Evolutionary conservation across 208 protist species (phyloP), one percentile per base, ranked within the genome.

Genomic region (Leptomonas pyrrhocoris): DNA sequence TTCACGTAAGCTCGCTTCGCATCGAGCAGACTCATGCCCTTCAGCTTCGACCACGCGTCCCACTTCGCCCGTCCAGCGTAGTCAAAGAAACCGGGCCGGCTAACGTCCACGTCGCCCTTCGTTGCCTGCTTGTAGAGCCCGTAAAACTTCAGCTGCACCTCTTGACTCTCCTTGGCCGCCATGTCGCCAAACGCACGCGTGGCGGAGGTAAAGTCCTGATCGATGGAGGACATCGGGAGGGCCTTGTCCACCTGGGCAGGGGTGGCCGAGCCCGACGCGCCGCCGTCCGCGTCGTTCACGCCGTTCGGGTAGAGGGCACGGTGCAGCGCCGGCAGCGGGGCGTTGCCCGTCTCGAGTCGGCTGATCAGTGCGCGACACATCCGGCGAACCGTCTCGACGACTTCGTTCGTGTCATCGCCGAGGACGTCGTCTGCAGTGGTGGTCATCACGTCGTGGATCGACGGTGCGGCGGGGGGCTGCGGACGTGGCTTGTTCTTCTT

Each of bases 51-150:
- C 94, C 96, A 98, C 61, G 94, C 93, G 7, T 97, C 91, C 91
- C 93, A 98, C 83, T 97, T 98, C 25, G 91, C 91, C 7, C 84
- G 67, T 0, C 88, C 90, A n/a, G 85, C 84, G 66, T 68, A 57
- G 66, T 95, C 90, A 74, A 94, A 89, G n/a, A 86, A 46, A 83
- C 89, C 94, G 19, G 92, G 89, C 60, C 80, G 83, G 12, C 76
- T 42, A 1, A 81, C 71, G 64, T 90, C 95, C 46, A 93, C 74
- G 65, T 96, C 90, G 15, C 92, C 92, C 13, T 86, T 73, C 3
- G 88, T 95, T 13, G 92, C 89, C 74, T 96, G 92, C 76, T 96
- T 96, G 73, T 84, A 96, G 23, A 96, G 76, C 3, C 77, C 86
- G 60, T 96, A 95, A 58, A 96, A 94, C 68, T 88, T 88, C 9